These are phyloP conservation scores for Pythium phragmiticola DNA, from an alignment of 352 stramenopile species.

Conservation along the genomic window DNA sequence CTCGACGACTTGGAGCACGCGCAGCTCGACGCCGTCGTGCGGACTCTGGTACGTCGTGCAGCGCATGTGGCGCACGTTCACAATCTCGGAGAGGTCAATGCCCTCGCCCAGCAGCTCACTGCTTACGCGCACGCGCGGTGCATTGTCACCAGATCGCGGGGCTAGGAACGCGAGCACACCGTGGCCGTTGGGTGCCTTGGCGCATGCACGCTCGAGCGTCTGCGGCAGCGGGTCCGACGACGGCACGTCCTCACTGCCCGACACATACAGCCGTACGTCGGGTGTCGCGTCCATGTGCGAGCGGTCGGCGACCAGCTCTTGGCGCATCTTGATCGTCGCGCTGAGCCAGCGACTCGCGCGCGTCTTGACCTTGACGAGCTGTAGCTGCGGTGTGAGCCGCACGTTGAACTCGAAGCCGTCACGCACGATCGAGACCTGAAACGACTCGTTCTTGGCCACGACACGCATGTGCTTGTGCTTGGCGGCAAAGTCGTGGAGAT, in stretches of 20 bases:
- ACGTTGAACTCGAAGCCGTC: conserved; percentile 67
- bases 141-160: not conserved
- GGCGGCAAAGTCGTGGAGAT: conserved; percentile 43
- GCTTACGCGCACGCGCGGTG: conserved; percentile 49
- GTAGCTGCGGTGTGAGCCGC: conserved; percentile 47
- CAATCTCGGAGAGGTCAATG: conserved; percentile 38
- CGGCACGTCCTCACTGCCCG: conserved; percentile 54
- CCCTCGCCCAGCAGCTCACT: conserved; percentile 43
- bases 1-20: conserved; percentile 41
- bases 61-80: conserved; percentile 59
- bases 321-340: conserved; percentile 78
- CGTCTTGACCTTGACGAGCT: conserved; percentile 60
- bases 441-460: conserved; percentile 38
- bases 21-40: conserved; percentile 11
- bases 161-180: conserved; percentile 58
- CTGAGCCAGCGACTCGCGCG: conserved; percentile 73
- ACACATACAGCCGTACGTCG: conserved; percentile 78
- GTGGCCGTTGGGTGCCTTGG: conserved; percentile 28
- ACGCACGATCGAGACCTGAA: conserved; percentile 64
- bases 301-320: conserved; percentile 64
- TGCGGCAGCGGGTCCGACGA: conserved; percentile 41
- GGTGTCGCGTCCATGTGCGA: conserved; percentile 66
- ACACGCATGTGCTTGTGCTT: conserved; percentile 44
- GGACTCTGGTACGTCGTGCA: conserved; percentile 45
- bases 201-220: conserved; percentile 25